Conservation (phyloP, 805 yeast species). For the Yarrowia sp. region DNA sequence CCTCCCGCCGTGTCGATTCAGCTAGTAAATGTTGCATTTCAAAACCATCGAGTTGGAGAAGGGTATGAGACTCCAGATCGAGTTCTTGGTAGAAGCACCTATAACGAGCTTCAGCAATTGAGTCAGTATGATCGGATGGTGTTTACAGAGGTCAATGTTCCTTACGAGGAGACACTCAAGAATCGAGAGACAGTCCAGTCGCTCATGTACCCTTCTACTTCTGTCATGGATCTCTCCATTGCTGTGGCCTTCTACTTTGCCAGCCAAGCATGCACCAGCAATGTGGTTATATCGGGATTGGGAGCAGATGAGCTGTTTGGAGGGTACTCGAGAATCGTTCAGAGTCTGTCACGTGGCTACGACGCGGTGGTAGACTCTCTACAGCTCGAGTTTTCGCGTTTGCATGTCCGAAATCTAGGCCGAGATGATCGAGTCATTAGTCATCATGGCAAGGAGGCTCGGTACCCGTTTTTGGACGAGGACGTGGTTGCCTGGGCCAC, state of each 20-base stretch:
- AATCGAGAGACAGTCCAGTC: slow-evolving; percentile 52
- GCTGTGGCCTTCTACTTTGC: slow-evolving; percentile 96
- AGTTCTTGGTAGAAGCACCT: slow-evolving; percentile 61
- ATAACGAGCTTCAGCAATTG: slow-evolving; percentile 46
- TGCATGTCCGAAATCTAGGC: slow-evolving; percentile 77
- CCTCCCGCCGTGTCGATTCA: slow-evolving; percentile 48
- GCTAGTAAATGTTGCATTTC: slow-evolving; percentile 88
- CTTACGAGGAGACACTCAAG: slow-evolving; percentile 59
- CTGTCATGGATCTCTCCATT: slow-evolving; percentile 94
- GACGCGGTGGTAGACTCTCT: slow-evolving; percentile 55
- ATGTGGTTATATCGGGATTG: slow-evolving; percentile 81
- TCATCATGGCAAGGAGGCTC: slow-evolving; percentile 81
- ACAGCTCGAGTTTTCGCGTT: slow-evolving; percentile 63
- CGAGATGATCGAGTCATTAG: slow-evolving; percentile 89
- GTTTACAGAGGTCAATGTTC: slow-evolving; percentile 68
- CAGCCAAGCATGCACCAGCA: slow-evolving; percentile 59
- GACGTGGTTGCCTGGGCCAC: slow-evolving; percentile 46
- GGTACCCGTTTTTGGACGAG: slow-evolving; percentile 82
- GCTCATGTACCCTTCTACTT: slow-evolving; percentile 76
- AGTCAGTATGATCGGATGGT: slow-evolving; percentile 38
- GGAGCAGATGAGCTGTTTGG: slow-evolving; percentile 98
- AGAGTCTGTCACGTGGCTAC: slow-evolving; percentile 38
- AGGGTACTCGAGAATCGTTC: slow-evolving; percentile 82
- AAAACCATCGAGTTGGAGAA: slow-evolving; percentile 71
- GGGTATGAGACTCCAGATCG: slow-evolving; percentile 79